Evolutionary conservation across 2,329 filamentous ascomycete genomes (phyloP).

Genomic region (Hymenotorrendiella dingleyae): DNA sequence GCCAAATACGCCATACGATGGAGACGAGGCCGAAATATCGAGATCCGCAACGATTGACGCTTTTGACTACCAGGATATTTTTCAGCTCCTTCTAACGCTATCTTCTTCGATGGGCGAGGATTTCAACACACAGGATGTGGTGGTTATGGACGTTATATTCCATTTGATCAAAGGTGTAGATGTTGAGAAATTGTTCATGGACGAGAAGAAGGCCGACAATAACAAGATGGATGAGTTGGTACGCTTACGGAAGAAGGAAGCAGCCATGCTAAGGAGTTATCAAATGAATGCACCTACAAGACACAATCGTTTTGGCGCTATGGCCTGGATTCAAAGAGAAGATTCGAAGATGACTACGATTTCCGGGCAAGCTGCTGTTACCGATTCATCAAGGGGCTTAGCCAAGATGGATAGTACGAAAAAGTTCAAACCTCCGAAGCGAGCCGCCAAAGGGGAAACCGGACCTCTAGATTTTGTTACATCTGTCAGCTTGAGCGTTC

Average conservation of each 20-base stretch:
- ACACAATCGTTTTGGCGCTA: conserved; percentile 92
- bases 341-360: conserved; percentile 80
- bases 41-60: conserved; percentile 82
- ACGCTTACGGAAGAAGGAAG: conserved; percentile 72
- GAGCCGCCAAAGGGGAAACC: conserved; percentile 53
- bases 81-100: conserved; percentile 77
- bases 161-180: conserved; percentile 89
- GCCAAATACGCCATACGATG: conserved; percentile 66
- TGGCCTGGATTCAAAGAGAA: conserved; percentile 91
- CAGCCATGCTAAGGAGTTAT: conserved; percentile 71
- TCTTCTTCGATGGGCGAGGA: conserved; percentile 92
- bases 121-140: conserved; percentile 80
- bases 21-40: conserved; percentile 85
- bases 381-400: conserved; percentile 65
- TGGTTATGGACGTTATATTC: conserved; percentile 88
- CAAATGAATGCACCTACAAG: conserved; percentile 74
- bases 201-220: conserved; percentile 63
- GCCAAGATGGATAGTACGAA: conserved; percentile 89
- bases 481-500: conserved; percentile 60
- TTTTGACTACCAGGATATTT: conserved; percentile 86
- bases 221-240: conserved; percentile 69
- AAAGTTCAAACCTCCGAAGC: conserved; percentile 77
- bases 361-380: conserved; percentile 80
- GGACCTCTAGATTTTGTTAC: conserved; percentile 72
- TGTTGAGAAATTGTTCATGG: conserved; percentile 77